A percentile compares a stretch with the other conserved stretches of the same genome.
phyloP scores from a whole-genome alignment of 1,284 basidiomycete species.

The Fomitopsis palustris region DNA sequence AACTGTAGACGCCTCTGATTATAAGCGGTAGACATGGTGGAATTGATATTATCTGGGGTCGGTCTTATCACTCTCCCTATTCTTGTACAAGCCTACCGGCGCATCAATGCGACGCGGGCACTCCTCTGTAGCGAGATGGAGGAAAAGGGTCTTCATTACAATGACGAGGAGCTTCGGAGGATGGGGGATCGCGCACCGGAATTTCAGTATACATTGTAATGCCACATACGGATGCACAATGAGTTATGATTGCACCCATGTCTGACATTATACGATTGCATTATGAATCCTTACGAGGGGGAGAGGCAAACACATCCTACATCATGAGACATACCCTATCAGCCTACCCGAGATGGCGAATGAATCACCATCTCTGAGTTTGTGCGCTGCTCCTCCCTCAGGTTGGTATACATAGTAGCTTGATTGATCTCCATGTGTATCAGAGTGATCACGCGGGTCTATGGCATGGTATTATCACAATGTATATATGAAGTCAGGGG shows the following conservation, averaged over 20 bases:
- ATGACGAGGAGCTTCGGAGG: constrained; percentile 38
- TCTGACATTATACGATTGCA: too few species aligned
- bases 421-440: too few species aligned
- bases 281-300: too few species aligned
- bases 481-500: constrained; percentile 54
- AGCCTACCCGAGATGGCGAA: too few species aligned
- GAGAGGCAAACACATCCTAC: too few species aligned
- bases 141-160: constrained; percentile 13
- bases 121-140: constrained; percentile 12
- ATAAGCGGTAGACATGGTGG: constrained; percentile 46
- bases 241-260: too few species aligned
- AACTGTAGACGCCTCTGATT: neutral
- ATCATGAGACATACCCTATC: too few species aligned
- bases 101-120: constrained; percentile 47
- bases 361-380: too few species aligned
- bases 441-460: too few species aligned
- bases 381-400: too few species aligned
- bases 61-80: constrained; percentile 52
- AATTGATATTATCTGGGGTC: constrained; percentile 64
- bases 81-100: constrained; percentile 46
- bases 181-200: constrained; percentile 64
- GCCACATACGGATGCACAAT: neutral
- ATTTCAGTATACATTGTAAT: constrained; percentile 55
- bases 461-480: too few species aligned
- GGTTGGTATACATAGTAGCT: too few species aligned